Base-by-base conservation (phyloP, 139 green algal genomes). In the Chlorella sp. region DNA sequence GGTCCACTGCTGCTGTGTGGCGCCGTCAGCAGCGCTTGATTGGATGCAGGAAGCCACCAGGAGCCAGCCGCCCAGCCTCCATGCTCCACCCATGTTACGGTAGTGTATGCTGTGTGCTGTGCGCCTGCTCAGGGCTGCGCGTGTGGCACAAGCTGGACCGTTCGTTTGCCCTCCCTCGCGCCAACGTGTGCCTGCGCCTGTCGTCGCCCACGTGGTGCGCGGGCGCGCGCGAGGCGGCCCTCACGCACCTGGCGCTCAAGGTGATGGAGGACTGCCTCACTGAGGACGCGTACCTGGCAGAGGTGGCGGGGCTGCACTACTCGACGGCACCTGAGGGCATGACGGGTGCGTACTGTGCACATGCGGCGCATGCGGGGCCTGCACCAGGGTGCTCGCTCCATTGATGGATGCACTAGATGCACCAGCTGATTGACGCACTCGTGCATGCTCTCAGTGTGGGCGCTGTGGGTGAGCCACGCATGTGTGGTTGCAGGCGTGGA, bases 241-340 rank as follows among this genome's bases (percentile, higher is more conserved):
- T 79, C 22, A 73, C 70, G 2, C 83, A 94, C 61, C 78, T 96
- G 50, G 69, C 78, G 24, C 65, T 95, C 27, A 90, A 88, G 83
- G 85, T 98, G 62, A 61, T 94, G 61, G 90, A 95, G 65, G 94
- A 98, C 66, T 76, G 67, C 32, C 79, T 98, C 42, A 92, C 84
- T 33, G 91, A 98, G 80, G 90, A 88, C 10, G 75, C 88, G 17
- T 98, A 98, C 83, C 80, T 97, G 59, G 94, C 94, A 23, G 81
- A 88, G 42, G 79, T 89, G 69, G 93, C 91, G 26, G 86, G 85
- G 1, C 83, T 97, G 74, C 67, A 80, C 62, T 93, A 88, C 68
- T 72, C 76, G 27, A 82, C 81, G 50, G 51, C 60, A 31, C 71
- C 71, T 23, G 65, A 78, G 33, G 73, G 66, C 33, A 49, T 73